Evolutionary conservation across 1,284 basidiomycete species (phyloP).

Genomic region (Malassezia vespertilionis): DNA sequence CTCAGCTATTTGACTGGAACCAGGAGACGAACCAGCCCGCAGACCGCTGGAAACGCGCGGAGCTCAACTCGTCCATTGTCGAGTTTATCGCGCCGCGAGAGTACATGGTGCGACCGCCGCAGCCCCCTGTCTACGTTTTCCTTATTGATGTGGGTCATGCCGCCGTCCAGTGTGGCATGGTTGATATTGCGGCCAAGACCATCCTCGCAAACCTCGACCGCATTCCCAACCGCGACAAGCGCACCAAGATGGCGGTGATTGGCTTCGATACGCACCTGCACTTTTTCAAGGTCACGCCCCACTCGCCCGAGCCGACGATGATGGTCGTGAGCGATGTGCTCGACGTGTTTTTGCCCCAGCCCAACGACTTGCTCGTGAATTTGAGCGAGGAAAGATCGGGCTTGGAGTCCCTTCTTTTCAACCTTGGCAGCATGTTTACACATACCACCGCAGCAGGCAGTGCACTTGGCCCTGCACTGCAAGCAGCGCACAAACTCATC

Average conservation of each 20-base stretch:
- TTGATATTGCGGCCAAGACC: slow-evolving; percentile 88
- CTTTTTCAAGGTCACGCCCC: slow-evolving; percentile 82
- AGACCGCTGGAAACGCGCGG: slow-evolving; percentile 83
- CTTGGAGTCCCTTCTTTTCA: slow-evolving; percentile 68
- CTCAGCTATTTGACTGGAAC: slow-evolving; percentile 98
- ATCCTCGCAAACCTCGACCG: slow-evolving; percentile 89
- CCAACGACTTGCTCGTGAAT: slow-evolving; percentile 87
- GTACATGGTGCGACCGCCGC: slow-evolving; percentile 96
- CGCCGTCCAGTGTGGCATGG: slow-evolving; percentile 73
- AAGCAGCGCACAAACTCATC: slow-evolving; percentile 91
- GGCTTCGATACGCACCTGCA: slow-evolving; percentile 85
- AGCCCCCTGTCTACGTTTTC: slow-evolving; percentile 93
- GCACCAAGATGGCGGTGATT: slow-evolving; percentile 86
- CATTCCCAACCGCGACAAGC: slow-evolving; percentile 83
- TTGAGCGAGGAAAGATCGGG: slow-evolving; percentile 71
- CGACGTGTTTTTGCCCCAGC: slow-evolving; percentile 94
- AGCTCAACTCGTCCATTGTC: slow-evolving; percentile 83
- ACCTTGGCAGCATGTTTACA: slow-evolving; percentile 90
- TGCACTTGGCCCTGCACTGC: slow-evolving; percentile 86
- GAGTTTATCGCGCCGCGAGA: slow-evolving; percentile 97
- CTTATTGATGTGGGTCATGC: slow-evolving; percentile 89
- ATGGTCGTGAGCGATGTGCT: slow-evolving; percentile 92
- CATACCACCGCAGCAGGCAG: slow-evolving; percentile 82
- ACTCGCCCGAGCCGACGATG: slow-evolving; percentile 76
- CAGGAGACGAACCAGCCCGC: slow-evolving; percentile 83